These are phyloP conservation scores for Gossypium anomalum DNA, from an alignment of 345 rosid species.

Conservation along the genomic window DNA sequence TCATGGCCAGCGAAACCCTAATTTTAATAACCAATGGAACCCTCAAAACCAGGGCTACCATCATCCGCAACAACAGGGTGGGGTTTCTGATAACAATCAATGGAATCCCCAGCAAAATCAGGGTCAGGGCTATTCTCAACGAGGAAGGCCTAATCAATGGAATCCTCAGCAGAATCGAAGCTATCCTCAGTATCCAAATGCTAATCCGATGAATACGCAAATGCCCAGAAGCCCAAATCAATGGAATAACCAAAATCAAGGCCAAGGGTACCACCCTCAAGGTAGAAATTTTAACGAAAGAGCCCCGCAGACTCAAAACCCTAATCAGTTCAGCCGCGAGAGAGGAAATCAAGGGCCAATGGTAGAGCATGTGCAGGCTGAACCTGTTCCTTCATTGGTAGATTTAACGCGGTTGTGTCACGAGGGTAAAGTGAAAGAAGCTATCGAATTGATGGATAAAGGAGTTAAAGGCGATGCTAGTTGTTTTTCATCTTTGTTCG, in stretches of 20 bases:
- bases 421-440: constrained; percentile 55
- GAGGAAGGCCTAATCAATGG: constrained; percentile 30
- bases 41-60: constrained; percentile 22
- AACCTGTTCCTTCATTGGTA: constrained; percentile 23
- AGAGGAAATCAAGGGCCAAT: constrained; percentile 12
- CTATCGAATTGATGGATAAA: constrained; percentile 56
- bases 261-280: constrained; percentile 29
- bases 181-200: constrained; percentile 10
- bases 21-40: constrained; percentile 28
- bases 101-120: constrained; percentile 21
- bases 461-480: constrained; percentile 52
- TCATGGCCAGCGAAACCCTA: constrained; percentile 18
- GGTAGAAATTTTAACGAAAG: constrained; percentile 24
- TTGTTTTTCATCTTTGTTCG: constrained; percentile 49
- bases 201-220: constrained; percentile 22
- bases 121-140: constrained; percentile 23
- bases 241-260: constrained; percentile 36
- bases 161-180: constrained; percentile 7
- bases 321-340: constrained; percentile 32
- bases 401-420: constrained; percentile 45
- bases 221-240: constrained; percentile 31
- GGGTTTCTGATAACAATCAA: constrained; percentile 23
- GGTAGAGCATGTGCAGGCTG: constrained; percentile 11
- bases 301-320: constrained; percentile 18
- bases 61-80: constrained; percentile 19